A percentile compares a stretch with the other conserved stretches of the same genome.
Conservation (phyloP, 1,284 basidiomycete species). For the Trichosporon inkin region DNA sequence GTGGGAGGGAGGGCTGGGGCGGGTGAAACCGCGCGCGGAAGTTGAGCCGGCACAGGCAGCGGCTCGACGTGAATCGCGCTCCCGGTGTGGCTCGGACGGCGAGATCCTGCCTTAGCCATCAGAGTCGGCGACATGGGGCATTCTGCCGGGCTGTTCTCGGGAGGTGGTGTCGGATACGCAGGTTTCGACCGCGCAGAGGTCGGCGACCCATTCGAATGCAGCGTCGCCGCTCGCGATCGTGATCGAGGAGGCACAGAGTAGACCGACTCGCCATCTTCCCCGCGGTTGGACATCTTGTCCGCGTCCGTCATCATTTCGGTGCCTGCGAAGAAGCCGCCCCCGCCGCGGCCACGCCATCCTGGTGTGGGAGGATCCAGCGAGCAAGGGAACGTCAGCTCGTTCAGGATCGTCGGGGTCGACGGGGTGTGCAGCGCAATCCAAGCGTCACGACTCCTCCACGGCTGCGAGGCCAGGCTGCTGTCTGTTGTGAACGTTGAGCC, state of each 20-base stretch:
- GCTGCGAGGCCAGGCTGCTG: slow-evolving; percentile 24
- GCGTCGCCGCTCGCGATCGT: not conserved
- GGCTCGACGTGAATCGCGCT: not conserved
- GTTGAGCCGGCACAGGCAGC: not conserved
- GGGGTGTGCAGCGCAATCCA: slow-evolving; percentile 33
- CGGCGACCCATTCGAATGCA: not conserved
- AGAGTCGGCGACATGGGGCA: slow-evolving; percentile 2
- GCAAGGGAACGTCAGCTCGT: slow-evolving; percentile 18
- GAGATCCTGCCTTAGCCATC: slow-evolving; percentile 1
- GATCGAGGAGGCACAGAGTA: slow-evolving; percentile 1
- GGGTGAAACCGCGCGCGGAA: not conserved
- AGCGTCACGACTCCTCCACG: slow-evolving; percentile 36
- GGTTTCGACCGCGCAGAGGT: not conserved
- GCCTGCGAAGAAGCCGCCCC: slow-evolving; percentile 19
- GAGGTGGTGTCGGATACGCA: not conserved
- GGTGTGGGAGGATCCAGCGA: slow-evolving; percentile 9
- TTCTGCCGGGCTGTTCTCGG: not conserved
- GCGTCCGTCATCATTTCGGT: slow-evolving; percentile 10
- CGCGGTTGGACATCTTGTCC: slow-evolving; percentile 3
- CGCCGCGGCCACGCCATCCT: slow-evolving; percentile 23
- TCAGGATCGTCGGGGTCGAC: slow-evolving; percentile 1
- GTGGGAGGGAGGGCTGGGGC: not conserved
- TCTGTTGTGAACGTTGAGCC: slow-evolving; percentile 1
- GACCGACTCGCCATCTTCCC: slow-evolving; percentile 8
- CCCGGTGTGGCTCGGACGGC: not conserved